Conservation (phyloP, 2,329 filamentous ascomycete species). For the Madurella fahalii region DNA sequence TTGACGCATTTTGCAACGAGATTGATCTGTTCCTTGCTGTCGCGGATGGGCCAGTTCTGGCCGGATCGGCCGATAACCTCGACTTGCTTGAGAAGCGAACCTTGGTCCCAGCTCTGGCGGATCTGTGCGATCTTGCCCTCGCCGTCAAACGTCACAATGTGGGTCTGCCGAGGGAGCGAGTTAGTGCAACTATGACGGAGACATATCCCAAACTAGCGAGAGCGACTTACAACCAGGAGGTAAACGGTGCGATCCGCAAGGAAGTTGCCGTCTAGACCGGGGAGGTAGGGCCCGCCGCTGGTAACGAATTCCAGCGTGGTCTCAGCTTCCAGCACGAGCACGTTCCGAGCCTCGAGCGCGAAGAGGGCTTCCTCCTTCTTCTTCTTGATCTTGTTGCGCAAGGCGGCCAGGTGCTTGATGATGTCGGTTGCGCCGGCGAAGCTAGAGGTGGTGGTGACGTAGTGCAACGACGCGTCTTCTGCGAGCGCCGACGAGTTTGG, state of each 20-base stretch:
- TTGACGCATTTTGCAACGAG: slow-evolving; percentile 64
- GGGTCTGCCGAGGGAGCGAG: slow-evolving; percentile 51
- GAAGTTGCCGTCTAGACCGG: slow-evolving; percentile 91
- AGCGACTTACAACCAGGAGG: slow-evolving; percentile 71
- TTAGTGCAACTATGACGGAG: slow-evolving; percentile 11
- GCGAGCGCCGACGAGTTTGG: slow-evolving; percentile 62
- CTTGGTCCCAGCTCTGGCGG: slow-evolving; percentile 93
- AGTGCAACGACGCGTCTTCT: slow-evolving; percentile 68
- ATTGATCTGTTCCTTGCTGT: slow-evolving; percentile 77
- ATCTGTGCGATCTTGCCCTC: slow-evolving; percentile 79
- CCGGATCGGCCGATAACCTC: slow-evolving; percentile 88
- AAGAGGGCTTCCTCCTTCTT: slow-evolving; percentile 74
- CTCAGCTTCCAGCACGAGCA: slow-evolving; percentile 73
- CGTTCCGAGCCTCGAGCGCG: slow-evolving; percentile 65
- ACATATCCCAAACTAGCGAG: neutral
- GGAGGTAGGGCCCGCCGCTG: slow-evolving; percentile 81
- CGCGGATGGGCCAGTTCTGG: slow-evolving; percentile 91
- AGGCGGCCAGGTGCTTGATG: slow-evolving; percentile 71
- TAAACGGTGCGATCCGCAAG: slow-evolving; percentile 74
- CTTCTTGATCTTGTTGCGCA: slow-evolving; percentile 74
- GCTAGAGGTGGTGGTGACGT: slow-evolving; percentile 81
- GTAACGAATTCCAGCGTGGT: slow-evolving; percentile 77
- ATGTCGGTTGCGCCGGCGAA: slow-evolving; percentile 70
- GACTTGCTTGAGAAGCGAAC: slow-evolving; percentile 83
- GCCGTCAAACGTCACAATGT: slow-evolving; percentile 80